These are phyloP conservation scores for Aureobasidium mangrovei DNA, from an alignment of 2,329 filamentous ascomycete genomes.

Conservation along the genomic window DNA sequence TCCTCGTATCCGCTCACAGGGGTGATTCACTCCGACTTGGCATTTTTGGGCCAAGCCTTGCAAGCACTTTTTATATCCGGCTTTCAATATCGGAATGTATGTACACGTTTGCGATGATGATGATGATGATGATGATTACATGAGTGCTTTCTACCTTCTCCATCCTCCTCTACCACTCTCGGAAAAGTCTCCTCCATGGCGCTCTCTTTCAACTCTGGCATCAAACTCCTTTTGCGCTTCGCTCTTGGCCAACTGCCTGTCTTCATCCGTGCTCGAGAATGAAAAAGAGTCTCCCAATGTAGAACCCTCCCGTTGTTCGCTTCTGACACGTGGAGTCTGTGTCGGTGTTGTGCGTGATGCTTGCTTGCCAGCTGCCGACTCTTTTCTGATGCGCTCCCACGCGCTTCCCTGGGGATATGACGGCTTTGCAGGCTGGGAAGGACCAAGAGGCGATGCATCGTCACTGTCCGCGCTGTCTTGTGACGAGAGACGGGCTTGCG, in stretches of 20 bases:
- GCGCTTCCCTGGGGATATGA: constrained; percentile 26
- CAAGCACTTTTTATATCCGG: too few species aligned
- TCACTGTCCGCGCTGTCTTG: constrained; percentile 16
- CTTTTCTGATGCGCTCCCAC: constrained; percentile 37
- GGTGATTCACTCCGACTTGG: too few species aligned
- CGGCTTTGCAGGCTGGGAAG: not conserved
- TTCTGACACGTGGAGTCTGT: constrained; percentile 14
- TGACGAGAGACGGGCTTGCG: not conserved
- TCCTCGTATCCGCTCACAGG: too few species aligned
- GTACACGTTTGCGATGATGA: too few species aligned
- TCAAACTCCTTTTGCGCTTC: constrained; percentile 45
- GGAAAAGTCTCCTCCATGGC: constrained; percentile 37
- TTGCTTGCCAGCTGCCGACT: not conserved
- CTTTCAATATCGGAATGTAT: too few species aligned
- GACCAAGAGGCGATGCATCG: not conserved
- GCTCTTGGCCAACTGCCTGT: constrained; percentile 34
- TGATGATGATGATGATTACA: not conserved
- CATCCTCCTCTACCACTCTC: constrained; percentile 16
- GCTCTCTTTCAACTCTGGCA: constrained; percentile 39
- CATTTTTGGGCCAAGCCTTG: too few species aligned
- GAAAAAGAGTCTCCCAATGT: constrained; percentile 36
- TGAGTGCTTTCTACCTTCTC: not conserved
- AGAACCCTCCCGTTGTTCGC: constrained; percentile 24
- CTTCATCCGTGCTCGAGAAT: constrained; percentile 36
- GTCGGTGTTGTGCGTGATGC: constrained; percentile 1